A percentile compares a stretch with the other conserved stretches of the same genome.
phyloP scores from a whole-genome alignment of 108 stramenopile species.

The Cyclostephanos tholiformis region DNA sequence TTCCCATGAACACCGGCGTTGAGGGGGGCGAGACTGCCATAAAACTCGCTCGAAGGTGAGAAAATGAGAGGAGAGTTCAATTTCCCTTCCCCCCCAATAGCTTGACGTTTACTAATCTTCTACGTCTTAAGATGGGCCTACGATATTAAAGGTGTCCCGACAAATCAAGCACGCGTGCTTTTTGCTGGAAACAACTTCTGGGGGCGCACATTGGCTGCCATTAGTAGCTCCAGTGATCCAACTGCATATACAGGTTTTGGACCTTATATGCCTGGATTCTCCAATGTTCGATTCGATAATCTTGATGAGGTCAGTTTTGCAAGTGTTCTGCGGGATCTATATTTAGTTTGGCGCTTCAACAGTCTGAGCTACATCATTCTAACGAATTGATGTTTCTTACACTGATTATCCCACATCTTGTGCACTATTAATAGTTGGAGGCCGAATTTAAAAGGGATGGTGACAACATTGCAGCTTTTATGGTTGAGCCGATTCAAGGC shows the following conservation, averaged over 20 bases:
- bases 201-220: conserved; percentile 99
- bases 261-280: conserved; percentile 97
- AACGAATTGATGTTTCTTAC: not conserved
- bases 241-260: conserved; percentile 86
- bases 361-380: not conserved
- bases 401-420: conserved; percentile 3
- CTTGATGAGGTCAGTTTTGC: conserved; percentile 53
- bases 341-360: not conserved
- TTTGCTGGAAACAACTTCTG: conserved; percentile 99
- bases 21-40: conserved; percentile 99
- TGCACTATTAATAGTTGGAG: conserved; percentile 59
- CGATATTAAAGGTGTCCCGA: conserved; percentile 93
- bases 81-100: not conserved
- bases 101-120: not conserved
- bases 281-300: conserved; percentile 89
- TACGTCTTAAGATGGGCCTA: conserved; percentile 82
- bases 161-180: conserved; percentile 86
- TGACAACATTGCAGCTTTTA: conserved; percentile 93
- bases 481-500: conserved; percentile 99
- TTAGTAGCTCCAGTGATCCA: conserved; percentile 93
- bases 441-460: conserved; percentile 84
- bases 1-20: conserved; percentile 99
- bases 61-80: not conserved
- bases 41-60: conserved; percentile 84
- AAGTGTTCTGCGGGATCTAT: not conserved